These are phyloP conservation scores for Tylopilus rubrobrunneus DNA, from an alignment of 768 basidiomycete species.

Conservation along the genomic window DNA sequence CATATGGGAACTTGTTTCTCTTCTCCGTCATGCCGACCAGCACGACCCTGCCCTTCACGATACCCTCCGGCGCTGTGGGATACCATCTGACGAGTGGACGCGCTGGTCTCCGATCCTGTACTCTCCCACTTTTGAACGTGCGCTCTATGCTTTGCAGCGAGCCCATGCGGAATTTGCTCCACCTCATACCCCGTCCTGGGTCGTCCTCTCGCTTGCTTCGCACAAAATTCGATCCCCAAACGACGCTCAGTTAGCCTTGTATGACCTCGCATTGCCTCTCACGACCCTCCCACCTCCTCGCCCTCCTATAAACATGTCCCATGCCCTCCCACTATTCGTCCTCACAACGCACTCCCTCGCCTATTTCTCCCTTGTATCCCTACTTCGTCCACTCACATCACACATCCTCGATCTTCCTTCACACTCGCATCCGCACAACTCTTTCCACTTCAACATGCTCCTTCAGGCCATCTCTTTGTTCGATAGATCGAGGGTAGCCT, in stretches of 20 bases:
- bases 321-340: conserved; percentile 11
- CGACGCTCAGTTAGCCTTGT: conserved; percentile 43
- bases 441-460: conserved; percentile 48
- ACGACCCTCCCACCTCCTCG: conserved; percentile 30
- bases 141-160: conserved; percentile 22
- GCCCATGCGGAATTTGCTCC: not conserved
- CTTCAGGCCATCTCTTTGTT: conserved; percentile 48
- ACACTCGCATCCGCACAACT: conserved; percentile 10
- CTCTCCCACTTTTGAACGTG: conserved; percentile 32
- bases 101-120: conserved; percentile 38
- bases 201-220: conserved; percentile 46
- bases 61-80: conserved; percentile 30
- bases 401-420: conserved; percentile 36
- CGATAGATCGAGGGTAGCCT: conserved; percentile 36
- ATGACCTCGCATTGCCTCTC: conserved; percentile 42
- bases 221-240: conserved; percentile 42
- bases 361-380: conserved; percentile 43
- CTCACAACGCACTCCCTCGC: conserved; percentile 44
- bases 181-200: conserved; percentile 45
- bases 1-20: conserved; percentile 40
- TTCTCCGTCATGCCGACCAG: conserved; percentile 23
- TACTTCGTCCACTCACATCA: conserved; percentile 43
- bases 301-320: not conserved
- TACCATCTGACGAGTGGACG: conserved; percentile 37
- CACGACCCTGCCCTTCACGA: conserved; percentile 5